These are phyloP conservation scores for Helenozyma baotianmanensis DNA, from an alignment of 805 yeast species.

Conservation along the genomic window DNA sequence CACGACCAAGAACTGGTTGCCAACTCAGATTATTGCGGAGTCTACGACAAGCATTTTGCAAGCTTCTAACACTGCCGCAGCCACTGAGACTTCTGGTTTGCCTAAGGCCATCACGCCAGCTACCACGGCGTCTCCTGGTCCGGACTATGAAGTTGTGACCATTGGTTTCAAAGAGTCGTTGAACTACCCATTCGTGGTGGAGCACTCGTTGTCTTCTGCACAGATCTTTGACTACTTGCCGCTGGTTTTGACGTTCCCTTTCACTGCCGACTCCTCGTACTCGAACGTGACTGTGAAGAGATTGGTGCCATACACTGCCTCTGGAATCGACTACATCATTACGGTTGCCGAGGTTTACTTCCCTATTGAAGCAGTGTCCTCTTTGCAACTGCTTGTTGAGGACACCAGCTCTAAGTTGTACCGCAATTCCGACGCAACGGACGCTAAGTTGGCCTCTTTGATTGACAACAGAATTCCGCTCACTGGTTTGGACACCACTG, in stretches of 20 bases:
- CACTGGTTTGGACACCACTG: slow-evolving; percentile 34
- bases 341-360: slow-evolving; percentile 87
- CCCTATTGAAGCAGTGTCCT: slow-evolving; percentile 49
- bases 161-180: slow-evolving; percentile 75
- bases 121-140: slow-evolving; percentile 43
- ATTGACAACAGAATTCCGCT: slow-evolving; percentile 71
- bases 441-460: slow-evolving; percentile 54
- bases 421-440: slow-evolving; percentile 51
- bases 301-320: slow-evolving; percentile 70
- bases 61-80: slow-evolving; percentile 4
- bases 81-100: slow-evolving; percentile 43
- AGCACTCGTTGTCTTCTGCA: slow-evolving; percentile 69
- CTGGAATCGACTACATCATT: slow-evolving; percentile 54
- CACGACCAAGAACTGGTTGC: slow-evolving; percentile 29
- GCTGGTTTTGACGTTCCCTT: slow-evolving; percentile 60
- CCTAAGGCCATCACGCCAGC: slow-evolving; percentile 81
- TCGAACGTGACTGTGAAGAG: slow-evolving; percentile 54
- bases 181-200: slow-evolving; percentile 80
- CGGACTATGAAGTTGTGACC: slow-evolving; percentile 51
- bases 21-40: slow-evolving; percentile 29
- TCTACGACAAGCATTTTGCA: slow-evolving; percentile 7
- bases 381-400: slow-evolving; percentile 47
- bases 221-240: slow-evolving; percentile 86
- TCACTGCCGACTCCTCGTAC: slow-evolving; percentile 27
- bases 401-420: slow-evolving; percentile 57